These are phyloP conservation scores for Penicillium glabrum DNA, from an alignment of 2,329 filamentous ascomycete genomes.

Conservation along the genomic window DNA sequence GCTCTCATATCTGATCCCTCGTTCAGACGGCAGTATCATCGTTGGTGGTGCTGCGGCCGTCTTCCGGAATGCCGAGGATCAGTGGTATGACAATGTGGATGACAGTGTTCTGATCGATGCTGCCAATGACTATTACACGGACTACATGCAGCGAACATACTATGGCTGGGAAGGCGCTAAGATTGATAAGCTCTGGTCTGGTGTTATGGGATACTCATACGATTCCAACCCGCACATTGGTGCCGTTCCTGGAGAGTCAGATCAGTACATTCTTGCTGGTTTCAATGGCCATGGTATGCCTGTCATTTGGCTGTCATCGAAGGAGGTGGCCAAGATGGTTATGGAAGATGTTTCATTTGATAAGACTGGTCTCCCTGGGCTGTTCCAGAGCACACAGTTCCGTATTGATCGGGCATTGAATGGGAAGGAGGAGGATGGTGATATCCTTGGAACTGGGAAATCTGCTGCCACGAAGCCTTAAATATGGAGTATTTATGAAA, in stretches of 20 bases:
- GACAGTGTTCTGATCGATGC: conserved; percentile 53
- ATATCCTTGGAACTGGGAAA: conserved; percentile 26
- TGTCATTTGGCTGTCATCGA: conserved; percentile 60
- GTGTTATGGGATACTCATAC: conserved; percentile 54
- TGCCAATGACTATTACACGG: conserved; percentile 43
- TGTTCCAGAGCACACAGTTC: conserved; percentile 34
- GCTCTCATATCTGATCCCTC: conserved; percentile 59
- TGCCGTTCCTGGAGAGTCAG: conserved; percentile 42
- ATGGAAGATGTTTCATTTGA: conserved; percentile 28
- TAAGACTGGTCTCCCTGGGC: conserved; percentile 30
- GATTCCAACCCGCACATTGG: conserved; percentile 58
- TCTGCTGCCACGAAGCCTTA: conserved; percentile 8
- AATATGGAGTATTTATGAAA: background rate
- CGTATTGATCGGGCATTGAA: conserved; percentile 25
- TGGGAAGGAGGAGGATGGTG: conserved; percentile 25
- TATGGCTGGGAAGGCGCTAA: conserved; percentile 38
- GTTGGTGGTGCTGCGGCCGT: conserved; percentile 62
- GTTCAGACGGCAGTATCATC: conserved; percentile 56
- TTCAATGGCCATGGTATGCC: conserved; percentile 72
- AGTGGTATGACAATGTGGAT: conserved; percentile 49
- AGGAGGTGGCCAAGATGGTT: conserved; percentile 61
- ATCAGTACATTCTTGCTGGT: conserved; percentile 59
- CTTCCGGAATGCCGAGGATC: conserved; percentile 24
- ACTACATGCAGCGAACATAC: conserved; percentile 40
- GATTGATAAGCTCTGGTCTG: conserved; percentile 38